Conservation (phyloP, 441 rosid genomes). For the Breynia disticha region DNA sequence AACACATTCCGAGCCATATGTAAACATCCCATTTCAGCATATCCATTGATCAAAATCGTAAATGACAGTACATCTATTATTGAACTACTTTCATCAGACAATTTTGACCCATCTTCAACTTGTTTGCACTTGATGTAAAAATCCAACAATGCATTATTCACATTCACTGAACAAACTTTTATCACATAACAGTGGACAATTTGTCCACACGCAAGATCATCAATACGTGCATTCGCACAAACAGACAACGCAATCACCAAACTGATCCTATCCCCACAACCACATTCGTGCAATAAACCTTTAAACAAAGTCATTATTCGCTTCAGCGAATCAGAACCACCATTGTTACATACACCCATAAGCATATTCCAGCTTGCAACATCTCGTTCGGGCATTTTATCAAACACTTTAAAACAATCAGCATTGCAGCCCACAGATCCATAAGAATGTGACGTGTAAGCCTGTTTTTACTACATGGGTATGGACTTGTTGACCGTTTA, state of each 20-base stretch:
- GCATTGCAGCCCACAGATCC: not conserved
- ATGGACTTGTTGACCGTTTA: slow-evolving; percentile 15
- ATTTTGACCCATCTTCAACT: slow-evolving; percentile 12
- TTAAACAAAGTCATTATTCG: slow-evolving; percentile 17
- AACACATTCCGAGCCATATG: slow-evolving; percentile 20
- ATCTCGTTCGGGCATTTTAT: slow-evolving; percentile 18
- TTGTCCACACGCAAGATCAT: slow-evolving; percentile 15
- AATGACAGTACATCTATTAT: slow-evolving; percentile 15
- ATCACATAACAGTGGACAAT: slow-evolving; percentile 15
- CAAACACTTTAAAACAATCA: slow-evolving; percentile 11
- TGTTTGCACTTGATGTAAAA: slow-evolving; percentile 20
- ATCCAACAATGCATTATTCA: slow-evolving; percentile 22
- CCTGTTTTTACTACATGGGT: slow-evolving; percentile 15
- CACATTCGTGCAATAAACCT: slow-evolving; percentile 6
- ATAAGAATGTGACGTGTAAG: slow-evolving; percentile 8
- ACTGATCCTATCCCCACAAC: slow-evolving; percentile 17
- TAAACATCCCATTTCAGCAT: slow-evolving; percentile 17
- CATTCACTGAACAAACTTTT: slow-evolving; percentile 12
- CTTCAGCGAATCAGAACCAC: not conserved
- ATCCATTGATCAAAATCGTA: slow-evolving; percentile 25
- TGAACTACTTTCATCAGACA: slow-evolving; percentile 13
- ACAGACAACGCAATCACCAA: slow-evolving; percentile 21
- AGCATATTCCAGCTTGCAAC: slow-evolving; percentile 21
- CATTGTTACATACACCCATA: slow-evolving; percentile 10
- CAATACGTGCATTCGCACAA: slow-evolving; percentile 8